Evolutionary conservation across 2,329 filamentous ascomycete species (phyloP).

Genomic region (Metarhizium humberi): DNA sequence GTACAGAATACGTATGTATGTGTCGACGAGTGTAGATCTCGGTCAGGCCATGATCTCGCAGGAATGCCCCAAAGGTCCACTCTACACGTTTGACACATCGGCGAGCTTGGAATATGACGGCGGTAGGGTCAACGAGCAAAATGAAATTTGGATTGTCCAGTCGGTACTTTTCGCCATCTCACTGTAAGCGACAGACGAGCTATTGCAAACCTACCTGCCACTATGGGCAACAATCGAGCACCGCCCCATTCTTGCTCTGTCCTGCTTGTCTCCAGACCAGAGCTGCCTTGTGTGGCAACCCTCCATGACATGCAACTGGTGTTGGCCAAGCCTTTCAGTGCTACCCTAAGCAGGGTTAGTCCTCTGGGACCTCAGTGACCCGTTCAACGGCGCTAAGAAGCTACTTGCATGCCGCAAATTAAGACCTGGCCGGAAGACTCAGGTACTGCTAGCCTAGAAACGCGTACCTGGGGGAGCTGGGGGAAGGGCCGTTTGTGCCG

Average conservation of each 20-base stretch:
- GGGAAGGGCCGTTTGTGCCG: background rate
- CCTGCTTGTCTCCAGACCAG: background rate
- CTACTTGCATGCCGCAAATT: background rate
- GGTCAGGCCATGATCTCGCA: background rate
- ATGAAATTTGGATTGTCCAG: background rate
- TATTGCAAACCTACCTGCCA: constrained; percentile 4
- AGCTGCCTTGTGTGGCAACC: constrained; percentile 3
- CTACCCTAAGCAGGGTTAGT: constrained; percentile 9
- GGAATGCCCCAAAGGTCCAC: background rate
- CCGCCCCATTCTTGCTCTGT: background rate
- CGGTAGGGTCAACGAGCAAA: background rate
- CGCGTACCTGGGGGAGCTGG: constrained; percentile 3
- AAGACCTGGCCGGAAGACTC: background rate
- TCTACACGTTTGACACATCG: background rate
- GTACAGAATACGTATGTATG: background rate
- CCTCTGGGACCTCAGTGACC: constrained; percentile 4
- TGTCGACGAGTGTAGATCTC: background rate
- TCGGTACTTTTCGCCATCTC: constrained; percentile 7
- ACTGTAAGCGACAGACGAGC: constrained; percentile 2
- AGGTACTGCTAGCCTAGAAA: constrained; percentile 2
- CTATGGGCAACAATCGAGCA: constrained; percentile 4
- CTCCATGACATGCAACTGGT: background rate
- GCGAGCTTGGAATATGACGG: background rate
- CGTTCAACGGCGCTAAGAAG: constrained; percentile 6
- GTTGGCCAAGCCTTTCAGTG: constrained; percentile 8